Evolutionary conservation across 2,329 filamentous ascomycete genomes (phyloP).

Genomic region (Trematosphaeria pertusa): DNA sequence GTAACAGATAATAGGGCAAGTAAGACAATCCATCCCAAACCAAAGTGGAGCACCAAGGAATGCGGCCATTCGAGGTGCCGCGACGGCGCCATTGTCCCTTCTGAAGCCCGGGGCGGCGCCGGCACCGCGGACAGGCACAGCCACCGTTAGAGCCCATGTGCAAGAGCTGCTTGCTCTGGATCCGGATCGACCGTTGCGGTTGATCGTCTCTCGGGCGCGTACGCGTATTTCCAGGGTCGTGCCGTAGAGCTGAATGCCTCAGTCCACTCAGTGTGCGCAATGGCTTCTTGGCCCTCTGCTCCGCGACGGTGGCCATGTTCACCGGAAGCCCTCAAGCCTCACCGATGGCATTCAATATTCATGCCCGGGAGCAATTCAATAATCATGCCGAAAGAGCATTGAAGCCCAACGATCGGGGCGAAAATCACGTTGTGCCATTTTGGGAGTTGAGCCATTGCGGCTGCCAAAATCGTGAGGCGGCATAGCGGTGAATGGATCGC

Average conservation of each 20-base stretch:
- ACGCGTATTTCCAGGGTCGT: constrained; percentile 26
- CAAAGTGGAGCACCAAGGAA: constrained; percentile 30
- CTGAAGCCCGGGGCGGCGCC: constrained; percentile 22
- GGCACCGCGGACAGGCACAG: constrained; percentile 25
- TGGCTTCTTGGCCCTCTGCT: constrained; percentile 18
- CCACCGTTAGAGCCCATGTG: constrained; percentile 22
- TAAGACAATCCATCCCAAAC: constrained; percentile 35
- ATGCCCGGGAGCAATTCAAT: constrained; percentile 14
- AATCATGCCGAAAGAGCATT: constrained; percentile 20
- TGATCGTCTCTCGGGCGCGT: constrained; percentile 34
- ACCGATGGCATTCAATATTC: constrained; percentile 17
- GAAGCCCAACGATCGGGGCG: constrained; percentile 39
- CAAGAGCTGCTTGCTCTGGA: constrained; percentile 24
- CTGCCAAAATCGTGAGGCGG: constrained; percentile 39
- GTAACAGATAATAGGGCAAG: constrained; percentile 29
- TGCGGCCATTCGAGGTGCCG: constrained; percentile 19
- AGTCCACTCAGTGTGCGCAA: constrained; percentile 31
- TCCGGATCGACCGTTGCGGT: constrained; percentile 30
- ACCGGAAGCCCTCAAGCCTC: constrained; percentile 35
- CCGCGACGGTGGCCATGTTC: constrained; percentile 32
- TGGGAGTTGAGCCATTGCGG: constrained; percentile 23
- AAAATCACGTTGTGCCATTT: constrained; percentile 16
- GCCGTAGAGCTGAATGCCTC: constrained; percentile 21
- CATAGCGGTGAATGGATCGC: constrained; percentile 37
- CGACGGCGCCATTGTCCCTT: constrained; percentile 25